phyloP scores from a whole-genome alignment of 805 yeast genomes.

The Metschnikowia chrysomelidarum region DNA sequence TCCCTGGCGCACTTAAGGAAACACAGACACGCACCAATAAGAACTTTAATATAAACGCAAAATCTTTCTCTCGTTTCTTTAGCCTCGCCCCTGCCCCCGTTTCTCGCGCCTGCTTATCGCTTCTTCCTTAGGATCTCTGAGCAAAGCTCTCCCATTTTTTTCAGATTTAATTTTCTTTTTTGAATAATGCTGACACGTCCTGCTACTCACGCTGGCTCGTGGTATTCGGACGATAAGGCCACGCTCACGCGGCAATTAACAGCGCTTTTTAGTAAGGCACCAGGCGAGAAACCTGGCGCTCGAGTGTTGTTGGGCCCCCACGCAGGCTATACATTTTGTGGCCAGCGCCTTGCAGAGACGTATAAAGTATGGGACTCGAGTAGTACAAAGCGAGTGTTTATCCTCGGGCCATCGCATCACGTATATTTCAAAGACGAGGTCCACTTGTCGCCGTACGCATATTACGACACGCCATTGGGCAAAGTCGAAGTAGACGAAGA shows the following conservation, averaged over 20 bases:
- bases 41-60: no score
- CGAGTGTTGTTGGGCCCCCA: slow-evolving; percentile 53
- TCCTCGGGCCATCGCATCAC: slow-evolving; percentile 93
- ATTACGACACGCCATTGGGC: slow-evolving; percentile 84
- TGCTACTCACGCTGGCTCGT: slow-evolving; percentile 88
- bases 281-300: slow-evolving; percentile 26
- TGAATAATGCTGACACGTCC: slow-evolving; percentile 39
- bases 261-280: slow-evolving; percentile 38
- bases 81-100: background rate
- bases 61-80: no score
- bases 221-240: slow-evolving; percentile 61
- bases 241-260: slow-evolving; percentile 52
- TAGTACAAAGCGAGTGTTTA: slow-evolving; percentile 60
- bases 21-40: no score
- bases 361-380: slow-evolving; percentile 67
- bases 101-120: no score
- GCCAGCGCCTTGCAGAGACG: slow-evolving; percentile 72
- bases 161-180: background rate
- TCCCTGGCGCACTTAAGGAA: no score
- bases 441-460: slow-evolving; percentile 48
- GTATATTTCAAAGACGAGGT: slow-evolving; percentile 68
- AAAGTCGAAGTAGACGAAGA: slow-evolving; percentile 61
- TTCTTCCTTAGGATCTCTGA: no score
- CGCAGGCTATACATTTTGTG: slow-evolving; percentile 89
- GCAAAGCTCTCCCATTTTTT: no score